Evolutionary conservation across 2,329 filamentous ascomycete genomes (phyloP), one percentile per base, ranked within the genome.

Genomic region (Mycocentrospora acerina): DNA sequence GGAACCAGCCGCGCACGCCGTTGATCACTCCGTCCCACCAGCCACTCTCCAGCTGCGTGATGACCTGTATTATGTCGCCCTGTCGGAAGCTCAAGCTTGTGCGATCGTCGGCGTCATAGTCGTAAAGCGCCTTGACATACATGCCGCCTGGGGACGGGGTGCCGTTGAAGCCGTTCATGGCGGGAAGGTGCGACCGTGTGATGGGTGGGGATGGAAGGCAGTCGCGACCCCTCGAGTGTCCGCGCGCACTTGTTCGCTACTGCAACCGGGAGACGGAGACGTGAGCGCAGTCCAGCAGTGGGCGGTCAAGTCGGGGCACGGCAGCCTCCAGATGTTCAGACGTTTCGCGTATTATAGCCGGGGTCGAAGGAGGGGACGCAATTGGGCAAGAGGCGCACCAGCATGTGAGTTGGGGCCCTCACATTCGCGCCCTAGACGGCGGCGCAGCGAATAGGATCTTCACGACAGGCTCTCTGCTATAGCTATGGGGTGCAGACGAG

Each of bases 1-100:
- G 93, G 68, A 98, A 98, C 93, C 93, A 98, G 66, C 93, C 93
- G 64, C 93, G 85, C 55, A 95, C 87, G 42, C 90, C 89, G 61
- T 96, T 93, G 66, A 98, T 95, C 39, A 98, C 89, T 32, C 93
- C 93, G 72, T 98, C 93, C 93, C 93, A 98, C 93, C 93, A 98
- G 40, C 93, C 93, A 60, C 90, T 97, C 69, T 98, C 93, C 40
- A 97, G 78, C 71, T 96, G 91, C 36, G 93, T 98, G 59, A 98
- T 91, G 57, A 98, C 93, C 72, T 97, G 91, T 59, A 98, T 98
- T 54, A 97, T 83, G 71, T 98, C 93, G 61, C 93, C 93, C 68
- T 95, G 87, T 59, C 89, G 88, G 70, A 98, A 98, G 71, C 90
- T 97, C 65, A 98, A 74, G 72, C 90, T 96, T 32, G 91, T 97